phyloP scores from a whole-genome alignment of 106 monocot species.

The Dioscorea dumetorum region DNA sequence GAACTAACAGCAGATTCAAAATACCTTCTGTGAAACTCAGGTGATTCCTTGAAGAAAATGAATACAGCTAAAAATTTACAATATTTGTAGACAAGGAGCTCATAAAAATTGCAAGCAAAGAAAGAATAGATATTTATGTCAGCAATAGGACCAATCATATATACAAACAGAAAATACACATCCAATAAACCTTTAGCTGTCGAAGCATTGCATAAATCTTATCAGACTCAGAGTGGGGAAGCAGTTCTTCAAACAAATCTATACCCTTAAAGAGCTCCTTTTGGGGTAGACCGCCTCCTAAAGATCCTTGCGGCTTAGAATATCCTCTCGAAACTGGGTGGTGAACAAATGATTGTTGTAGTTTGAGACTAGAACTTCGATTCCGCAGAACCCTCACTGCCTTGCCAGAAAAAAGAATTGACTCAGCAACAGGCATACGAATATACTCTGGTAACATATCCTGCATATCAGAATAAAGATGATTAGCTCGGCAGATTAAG shows the following conservation, averaged over 20 bases:
- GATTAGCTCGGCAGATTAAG: background rate
- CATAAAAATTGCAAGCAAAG: background rate
- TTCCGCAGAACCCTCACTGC: conserved; percentile 87
- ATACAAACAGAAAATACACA: background rate
- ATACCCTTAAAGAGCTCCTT: conserved; percentile 31
- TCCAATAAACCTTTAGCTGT: conserved; percentile 66
- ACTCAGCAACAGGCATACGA: conserved; percentile 81
- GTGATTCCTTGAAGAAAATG: conserved; percentile 50
- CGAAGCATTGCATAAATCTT: conserved; percentile 90
- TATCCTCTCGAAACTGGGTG: conserved; percentile 38
- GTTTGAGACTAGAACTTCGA: conserved; percentile 57
- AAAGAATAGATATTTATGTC: background rate
- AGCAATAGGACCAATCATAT: background rate
- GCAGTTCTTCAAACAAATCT: conserved; percentile 40
- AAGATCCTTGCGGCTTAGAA: conserved; percentile 30
- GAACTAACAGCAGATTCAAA: conserved; percentile 84
- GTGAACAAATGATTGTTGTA: conserved; percentile 43
- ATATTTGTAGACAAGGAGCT: background rate
- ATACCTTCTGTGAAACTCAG: conserved; percentile 81
- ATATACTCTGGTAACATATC: conserved; percentile 96
- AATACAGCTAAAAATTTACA: background rate
- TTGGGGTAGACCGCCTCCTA: conserved; percentile 23
- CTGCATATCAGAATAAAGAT: conserved; percentile 27
- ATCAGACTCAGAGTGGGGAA: conserved; percentile 85
- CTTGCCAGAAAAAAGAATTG: conserved; percentile 98